phyloP scores from a whole-genome alignment of 768 basidiomycete species.

The Neoboletus brunneissimus region DNA sequence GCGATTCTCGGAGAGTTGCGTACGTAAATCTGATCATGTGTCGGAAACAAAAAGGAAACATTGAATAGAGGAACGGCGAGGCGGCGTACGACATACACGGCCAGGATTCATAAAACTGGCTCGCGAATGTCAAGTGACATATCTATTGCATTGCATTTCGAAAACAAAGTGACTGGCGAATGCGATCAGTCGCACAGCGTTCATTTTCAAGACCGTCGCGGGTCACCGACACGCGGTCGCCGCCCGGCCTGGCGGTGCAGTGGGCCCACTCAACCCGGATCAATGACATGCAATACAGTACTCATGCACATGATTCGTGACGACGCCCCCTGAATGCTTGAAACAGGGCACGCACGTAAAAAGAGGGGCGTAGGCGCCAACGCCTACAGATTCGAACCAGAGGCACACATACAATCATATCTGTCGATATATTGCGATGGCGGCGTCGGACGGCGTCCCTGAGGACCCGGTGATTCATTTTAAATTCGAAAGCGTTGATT shows the following conservation, averaged over 20 bases:
- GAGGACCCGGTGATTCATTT: neutral
- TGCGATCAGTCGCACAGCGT: neutral
- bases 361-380: neutral
- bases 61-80: neutral
- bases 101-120: neutral
- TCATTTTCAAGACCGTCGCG: neutral
- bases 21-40: neutral
- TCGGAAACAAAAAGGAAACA: neutral
- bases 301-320: no score
- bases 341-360: neutral
- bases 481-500: neutral
- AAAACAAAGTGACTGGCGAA: neutral
- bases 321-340: neutral
- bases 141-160: neutral
- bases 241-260: neutral
- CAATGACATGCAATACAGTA: neutral
- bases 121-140: no score
- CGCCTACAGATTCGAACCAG: neutral
- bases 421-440: neutral
- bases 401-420: neutral
- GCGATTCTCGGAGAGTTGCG: neutral
- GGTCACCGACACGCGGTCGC: neutral
- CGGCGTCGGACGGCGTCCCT: neutral
- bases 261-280: neutral
- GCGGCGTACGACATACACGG: neutral